Evolutionary conservation across 108 stramenopile species (phyloP).

Genomic region (Pseudonitzschia delicatissima): DNA sequence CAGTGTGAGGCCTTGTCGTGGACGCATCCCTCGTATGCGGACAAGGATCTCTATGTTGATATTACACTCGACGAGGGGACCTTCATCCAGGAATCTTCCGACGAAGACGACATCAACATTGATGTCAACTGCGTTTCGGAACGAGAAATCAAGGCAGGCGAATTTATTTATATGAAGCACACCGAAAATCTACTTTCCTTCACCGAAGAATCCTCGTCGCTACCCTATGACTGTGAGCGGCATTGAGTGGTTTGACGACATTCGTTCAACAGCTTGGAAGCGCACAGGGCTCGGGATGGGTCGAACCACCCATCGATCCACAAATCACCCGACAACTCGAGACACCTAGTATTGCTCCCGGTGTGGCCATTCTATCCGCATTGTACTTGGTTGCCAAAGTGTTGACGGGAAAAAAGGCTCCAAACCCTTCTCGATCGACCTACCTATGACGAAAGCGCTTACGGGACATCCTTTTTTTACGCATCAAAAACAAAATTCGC

Average conservation of each 20-base stretch:
- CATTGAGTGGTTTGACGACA: conserved; percentile 7
- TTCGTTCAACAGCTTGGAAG: neutral
- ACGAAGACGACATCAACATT: neutral
- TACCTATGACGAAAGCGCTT: neutral
- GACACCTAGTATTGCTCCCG: neutral
- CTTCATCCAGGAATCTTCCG: neutral
- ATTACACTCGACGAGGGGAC: conserved; percentile 13
- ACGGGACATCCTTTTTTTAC: neutral
- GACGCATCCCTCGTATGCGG: neutral
- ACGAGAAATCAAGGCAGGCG: conserved; percentile 11
- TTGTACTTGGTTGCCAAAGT: neutral
- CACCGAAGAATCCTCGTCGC: no score
- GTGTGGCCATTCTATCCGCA: neutral
- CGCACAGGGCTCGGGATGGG: neutral
- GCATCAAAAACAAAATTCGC: neutral
- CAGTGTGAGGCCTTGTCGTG: neutral
- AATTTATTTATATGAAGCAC: neutral
- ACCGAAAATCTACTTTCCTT: no score
- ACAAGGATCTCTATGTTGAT: neutral
- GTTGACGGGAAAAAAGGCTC: neutral
- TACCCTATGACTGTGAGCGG: neutral
- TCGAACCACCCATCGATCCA: neutral
- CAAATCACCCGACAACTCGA: neutral
- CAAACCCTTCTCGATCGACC: neutral
- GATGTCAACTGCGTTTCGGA: neutral